Conservation (phyloP, 257 asterid species). For the Gentiana straminea region DNA sequence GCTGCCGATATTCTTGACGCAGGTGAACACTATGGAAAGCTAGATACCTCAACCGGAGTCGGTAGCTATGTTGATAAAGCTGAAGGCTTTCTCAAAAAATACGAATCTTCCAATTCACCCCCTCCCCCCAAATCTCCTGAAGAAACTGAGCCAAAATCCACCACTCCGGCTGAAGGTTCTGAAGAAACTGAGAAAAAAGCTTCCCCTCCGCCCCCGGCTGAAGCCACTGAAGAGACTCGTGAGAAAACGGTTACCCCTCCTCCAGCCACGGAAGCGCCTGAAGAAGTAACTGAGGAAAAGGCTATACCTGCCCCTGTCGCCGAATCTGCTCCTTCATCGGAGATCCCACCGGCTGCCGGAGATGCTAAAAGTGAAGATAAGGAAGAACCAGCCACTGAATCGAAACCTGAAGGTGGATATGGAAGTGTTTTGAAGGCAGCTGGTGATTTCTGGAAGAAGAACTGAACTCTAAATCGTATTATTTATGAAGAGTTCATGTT, state of each 20-base stretch:
- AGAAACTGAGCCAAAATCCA: slow-evolving; percentile 6
- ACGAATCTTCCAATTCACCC: slow-evolving; percentile 5
- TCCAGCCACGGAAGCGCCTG: no score
- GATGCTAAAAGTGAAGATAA: not conserved
- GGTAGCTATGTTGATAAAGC: slow-evolving; percentile 18
- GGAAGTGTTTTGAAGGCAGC: not conserved
- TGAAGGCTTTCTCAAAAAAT: not conserved
- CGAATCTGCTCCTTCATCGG: no score
- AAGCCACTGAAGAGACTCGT: not conserved
- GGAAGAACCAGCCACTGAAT: slow-evolving; percentile 25
- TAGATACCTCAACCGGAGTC: slow-evolving; percentile 15
- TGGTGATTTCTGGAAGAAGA: slow-evolving; percentile 3
- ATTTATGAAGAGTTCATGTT: no score
- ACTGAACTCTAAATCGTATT: not conserved
- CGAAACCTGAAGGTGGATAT: slow-evolving; percentile 6
- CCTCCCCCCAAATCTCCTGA: not conserved
- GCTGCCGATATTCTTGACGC: slow-evolving; percentile 42
- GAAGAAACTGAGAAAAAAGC: no score
- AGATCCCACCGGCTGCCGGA: not conserved
- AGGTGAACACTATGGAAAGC: slow-evolving; percentile 39
- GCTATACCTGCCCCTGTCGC: no score
- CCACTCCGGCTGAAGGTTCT: no score
- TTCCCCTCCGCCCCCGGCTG: not conserved
- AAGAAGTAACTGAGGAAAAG: no score
- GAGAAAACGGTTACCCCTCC: no score